A percentile compares a stretch with the other conserved stretches of the same genome.
phyloP scores from a whole-genome alignment of 495 filamentous ascomycete genomes.

The Aspergillus nidulans region DNA sequence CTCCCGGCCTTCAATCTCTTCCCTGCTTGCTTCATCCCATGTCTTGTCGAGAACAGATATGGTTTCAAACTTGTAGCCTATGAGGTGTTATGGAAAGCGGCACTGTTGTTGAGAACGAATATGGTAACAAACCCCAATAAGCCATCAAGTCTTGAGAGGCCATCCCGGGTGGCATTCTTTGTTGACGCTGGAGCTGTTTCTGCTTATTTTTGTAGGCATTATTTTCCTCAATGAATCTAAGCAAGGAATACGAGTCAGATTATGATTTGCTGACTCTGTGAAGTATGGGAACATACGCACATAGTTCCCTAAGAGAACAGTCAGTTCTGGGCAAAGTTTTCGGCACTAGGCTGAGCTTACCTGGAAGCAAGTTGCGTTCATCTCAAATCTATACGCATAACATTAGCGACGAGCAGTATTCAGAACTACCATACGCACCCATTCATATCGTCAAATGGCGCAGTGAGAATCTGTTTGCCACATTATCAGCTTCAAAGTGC shows the following conservation, averaged over 20 bases:
- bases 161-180: conserved; percentile 50
- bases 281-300: conserved; percentile 43
- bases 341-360: conserved; percentile 46
- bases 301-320: conserved; percentile 61
- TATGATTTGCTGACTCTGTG: background rate
- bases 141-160: conserved; percentile 62
- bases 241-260: conserved; percentile 7
- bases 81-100: conserved; percentile 11
- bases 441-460: conserved; percentile 76
- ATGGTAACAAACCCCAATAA: conserved; percentile 50
- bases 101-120: background rate
- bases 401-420: conserved; percentile 6
- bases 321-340: conserved; percentile 7
- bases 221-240: conserved; percentile 86
- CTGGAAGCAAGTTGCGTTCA: conserved; percentile 90
- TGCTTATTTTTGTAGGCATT: conserved; percentile 59
- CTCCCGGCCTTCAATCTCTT: conserved; percentile 72
- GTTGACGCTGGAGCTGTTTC: conserved; percentile 48
- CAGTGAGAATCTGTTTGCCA: conserved; percentile 66
- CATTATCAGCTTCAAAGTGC: background rate
- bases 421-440: conserved; percentile 50
- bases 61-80: conserved; percentile 96
- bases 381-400: conserved; percentile 65
- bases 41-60: conserved; percentile 66
- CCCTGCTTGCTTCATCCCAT: conserved; percentile 66